phyloP scores from a whole-genome alignment of 345 rosid species.

The Gossypium anomalum region DNA sequence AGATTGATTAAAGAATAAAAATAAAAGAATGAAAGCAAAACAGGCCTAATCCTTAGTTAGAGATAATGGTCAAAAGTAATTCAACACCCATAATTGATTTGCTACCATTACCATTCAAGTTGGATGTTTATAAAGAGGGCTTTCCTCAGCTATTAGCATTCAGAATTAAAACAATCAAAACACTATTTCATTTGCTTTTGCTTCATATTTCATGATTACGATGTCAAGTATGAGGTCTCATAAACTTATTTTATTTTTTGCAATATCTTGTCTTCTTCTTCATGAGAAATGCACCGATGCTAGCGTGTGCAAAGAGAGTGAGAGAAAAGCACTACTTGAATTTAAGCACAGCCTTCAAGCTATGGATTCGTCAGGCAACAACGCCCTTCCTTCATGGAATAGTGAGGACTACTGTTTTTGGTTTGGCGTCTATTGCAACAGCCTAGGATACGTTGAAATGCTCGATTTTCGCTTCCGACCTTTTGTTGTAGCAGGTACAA shows the following conservation, averaged over 20 bases:
- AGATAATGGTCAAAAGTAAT: too few species aligned
- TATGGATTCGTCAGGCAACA: fast-evolving
- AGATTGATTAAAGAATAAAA: too few species aligned
- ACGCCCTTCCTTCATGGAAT: neutral
- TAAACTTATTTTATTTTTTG: neutral
- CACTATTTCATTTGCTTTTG: too few species aligned
- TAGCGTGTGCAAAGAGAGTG: neutral
- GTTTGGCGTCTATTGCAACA: neutral
- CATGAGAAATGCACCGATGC: neutral
- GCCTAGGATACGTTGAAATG: neutral
- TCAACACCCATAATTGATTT: too few species aligned
- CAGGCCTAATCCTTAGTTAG: too few species aligned
- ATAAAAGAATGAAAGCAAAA: too few species aligned
- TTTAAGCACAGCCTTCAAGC: neutral
- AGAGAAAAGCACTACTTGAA: neutral
- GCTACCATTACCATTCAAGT: too few species aligned
- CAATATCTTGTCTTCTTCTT: neutral
- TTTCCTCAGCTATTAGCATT: too few species aligned
- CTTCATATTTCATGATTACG: neutral
- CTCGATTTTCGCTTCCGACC: neutral
- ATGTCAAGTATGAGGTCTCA: neutral
- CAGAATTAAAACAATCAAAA: too few species aligned
- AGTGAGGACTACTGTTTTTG: neutral
- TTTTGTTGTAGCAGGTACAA: conserved; percentile 31
- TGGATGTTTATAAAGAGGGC: too few species aligned